Base-by-base conservation (phyloP, 805 yeast species). In the Kodamaea leandrae region DNA sequence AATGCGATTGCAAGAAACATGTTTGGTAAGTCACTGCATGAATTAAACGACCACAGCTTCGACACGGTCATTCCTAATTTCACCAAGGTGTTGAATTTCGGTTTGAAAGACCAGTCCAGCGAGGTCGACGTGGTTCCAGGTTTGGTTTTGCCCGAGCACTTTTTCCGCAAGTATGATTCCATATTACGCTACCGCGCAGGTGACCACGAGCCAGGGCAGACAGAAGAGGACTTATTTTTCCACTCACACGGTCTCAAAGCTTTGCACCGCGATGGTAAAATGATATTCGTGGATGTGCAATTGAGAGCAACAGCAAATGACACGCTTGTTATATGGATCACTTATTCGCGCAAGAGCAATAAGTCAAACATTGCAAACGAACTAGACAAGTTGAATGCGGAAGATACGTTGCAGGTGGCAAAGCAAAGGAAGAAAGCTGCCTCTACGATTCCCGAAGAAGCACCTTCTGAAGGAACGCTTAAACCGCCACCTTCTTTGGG, bases 141-240 rank as follows among this genome's bases (percentile, higher is more conserved):
- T 1, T 63, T 86, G 37, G 96, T 90, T 0, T 65, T 90, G 9
- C 95, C 97, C 0, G 98, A 90, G 60, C 96, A 89, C 61, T 83
- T 85, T 57, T 89, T 91, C 64, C 74, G 97, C 47, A 80, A 82
- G 49, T 71, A 79, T 39, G 70, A 72, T 42, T 81, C 84, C 0
- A 67, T 73, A 40, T 49, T 64, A 45, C 43, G 46, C 44, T 43
- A 41, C 16, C 43, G 46, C 19, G 50, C 49, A 12, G 47, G 36
- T 6, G 37, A 28, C 19, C 21, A 24, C 7, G 52, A 57, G n/a
- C 28, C 33, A 9, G 50, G 39, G 2, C 55, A 48, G 51, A 50
- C 60, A 57, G 34, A 63, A 58, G 79, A 76, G 35, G 54, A 61
- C 3, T 62, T 78, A 36, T 82, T 84, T 45, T 55, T 78, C 44